A percentile compares a stretch with the other conserved stretches of the same genome.
Conservation (phyloP, 2,329 filamentous ascomycete species). For the Aspergillus novofumigatus region DNA sequence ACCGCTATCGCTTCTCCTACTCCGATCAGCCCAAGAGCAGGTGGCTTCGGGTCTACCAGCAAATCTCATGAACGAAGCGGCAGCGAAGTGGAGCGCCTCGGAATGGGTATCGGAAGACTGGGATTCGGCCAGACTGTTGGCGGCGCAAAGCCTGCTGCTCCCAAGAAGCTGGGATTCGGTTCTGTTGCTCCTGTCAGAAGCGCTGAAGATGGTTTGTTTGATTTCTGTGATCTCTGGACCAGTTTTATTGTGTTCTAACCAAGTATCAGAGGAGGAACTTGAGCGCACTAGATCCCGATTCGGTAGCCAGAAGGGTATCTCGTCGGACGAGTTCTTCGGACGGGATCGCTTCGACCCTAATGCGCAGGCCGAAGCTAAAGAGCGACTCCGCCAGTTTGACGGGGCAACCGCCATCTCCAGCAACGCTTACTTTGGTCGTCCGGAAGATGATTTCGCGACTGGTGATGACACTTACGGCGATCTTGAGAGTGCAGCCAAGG, state of each 20-base stretch:
- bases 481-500: conserved; percentile 87
- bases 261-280: conserved; percentile 63
- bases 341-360: conserved; percentile 79
- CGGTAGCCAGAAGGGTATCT: conserved; percentile 89
- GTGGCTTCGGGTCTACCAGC: conserved; percentile 59
- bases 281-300: conserved; percentile 85
- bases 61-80: conserved; percentile 52
- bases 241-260: conserved; percentile 7
- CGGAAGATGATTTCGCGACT: conserved; percentile 68
- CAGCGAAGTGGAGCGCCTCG: conserved; percentile 80
- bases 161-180: conserved; percentile 84
- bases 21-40: conserved; percentile 63
- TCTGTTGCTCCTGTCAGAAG: conserved; percentile 73
- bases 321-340: conserved; percentile 96
- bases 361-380: conserved; percentile 79
- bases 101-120: conserved; percentile 80
- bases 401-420: conserved; percentile 88
- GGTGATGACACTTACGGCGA: conserved; percentile 79
- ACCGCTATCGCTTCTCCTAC: conserved; percentile 69
- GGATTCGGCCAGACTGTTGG: conserved; percentile 83
- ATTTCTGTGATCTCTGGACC: neutral
- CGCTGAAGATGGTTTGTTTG: conserved; percentile 58
- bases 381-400: conserved; percentile 84
- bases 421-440: conserved; percentile 94
- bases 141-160: conserved; percentile 55